These are phyloP conservation scores for Pseudocercospora macadamiae DNA, from an alignment of 2,329 filamentous ascomycete species.

Conservation along the genomic window DNA sequence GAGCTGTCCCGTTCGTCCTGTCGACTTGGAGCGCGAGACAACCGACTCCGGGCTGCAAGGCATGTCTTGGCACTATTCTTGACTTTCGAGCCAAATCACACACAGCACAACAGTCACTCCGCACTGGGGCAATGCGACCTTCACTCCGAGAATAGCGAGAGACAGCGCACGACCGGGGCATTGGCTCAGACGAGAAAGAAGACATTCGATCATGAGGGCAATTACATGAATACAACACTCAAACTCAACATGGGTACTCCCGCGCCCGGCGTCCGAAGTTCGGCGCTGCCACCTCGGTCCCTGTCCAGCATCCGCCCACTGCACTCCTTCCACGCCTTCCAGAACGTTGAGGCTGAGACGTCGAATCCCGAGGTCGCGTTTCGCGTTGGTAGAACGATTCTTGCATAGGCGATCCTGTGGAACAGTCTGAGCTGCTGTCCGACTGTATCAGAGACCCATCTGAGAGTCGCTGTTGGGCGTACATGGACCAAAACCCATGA, in stretches of 20 bases:
- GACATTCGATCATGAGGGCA: not conserved
- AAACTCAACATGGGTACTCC: not conserved
- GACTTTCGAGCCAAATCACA: too few species aligned
- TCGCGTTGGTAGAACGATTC: not conserved
- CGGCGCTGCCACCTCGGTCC: not conserved
- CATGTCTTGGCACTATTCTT: not conserved
- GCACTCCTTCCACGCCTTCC: not conserved
- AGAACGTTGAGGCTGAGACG: constrained; percentile 1
- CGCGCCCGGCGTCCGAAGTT: not conserved
- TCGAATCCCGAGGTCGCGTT: not conserved
- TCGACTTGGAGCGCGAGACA: not conserved
- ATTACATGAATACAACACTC: constrained; percentile 8
- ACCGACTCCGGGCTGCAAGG: not conserved
- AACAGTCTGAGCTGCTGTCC: not conserved
- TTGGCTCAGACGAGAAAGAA: too few species aligned
- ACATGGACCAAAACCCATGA: too few species aligned
- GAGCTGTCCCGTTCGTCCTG: not conserved
- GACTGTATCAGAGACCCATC: not conserved
- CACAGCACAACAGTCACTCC: not conserved
- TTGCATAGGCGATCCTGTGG: too few species aligned
- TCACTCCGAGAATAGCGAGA: not conserved
- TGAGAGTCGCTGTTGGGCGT: too few species aligned
- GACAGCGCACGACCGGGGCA: too few species aligned
- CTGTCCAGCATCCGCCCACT: not conserved
- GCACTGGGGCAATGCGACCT: too few species aligned